phyloP scores from a whole-genome alignment of 2,329 filamentous ascomycete species.

The Myotisia sp. region DNA sequence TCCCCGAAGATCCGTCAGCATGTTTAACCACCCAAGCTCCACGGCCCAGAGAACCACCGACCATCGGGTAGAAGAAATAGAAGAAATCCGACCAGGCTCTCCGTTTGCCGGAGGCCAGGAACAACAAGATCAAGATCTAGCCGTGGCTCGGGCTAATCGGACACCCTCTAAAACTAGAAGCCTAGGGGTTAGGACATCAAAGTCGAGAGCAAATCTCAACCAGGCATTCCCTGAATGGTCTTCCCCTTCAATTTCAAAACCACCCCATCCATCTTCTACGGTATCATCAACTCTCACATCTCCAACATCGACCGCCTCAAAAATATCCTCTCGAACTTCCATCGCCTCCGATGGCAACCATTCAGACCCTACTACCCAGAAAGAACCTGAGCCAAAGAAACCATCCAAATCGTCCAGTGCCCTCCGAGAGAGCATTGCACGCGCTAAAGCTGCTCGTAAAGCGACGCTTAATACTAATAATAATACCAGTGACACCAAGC shows the following conservation, averaged over 20 bases:
- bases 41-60: no score
- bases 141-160: no score
- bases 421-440: constrained; percentile 79
- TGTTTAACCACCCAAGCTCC: not conserved
- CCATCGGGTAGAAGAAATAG: no score
- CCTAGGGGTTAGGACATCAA: constrained; percentile 14
- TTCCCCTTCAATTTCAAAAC: constrained; percentile 28
- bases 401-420: constrained; percentile 59
- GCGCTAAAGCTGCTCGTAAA: constrained; percentile 69
- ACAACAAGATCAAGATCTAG: constrained; percentile 1
- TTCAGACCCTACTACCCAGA: constrained; percentile 15
- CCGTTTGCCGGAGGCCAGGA: not conserved
- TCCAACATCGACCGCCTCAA: constrained; percentile 20
- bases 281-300: constrained; percentile 19
- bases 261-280: constrained; percentile 22
- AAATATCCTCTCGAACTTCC: constrained; percentile 20
- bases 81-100: no score
- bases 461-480: constrained; percentile 23
- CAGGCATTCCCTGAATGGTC: no score
- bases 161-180: no score
- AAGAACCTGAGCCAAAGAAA: constrained; percentile 27
- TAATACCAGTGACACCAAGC: constrained; percentile 15
- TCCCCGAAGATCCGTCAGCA: constrained; percentile 2
- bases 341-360: constrained; percentile 19
- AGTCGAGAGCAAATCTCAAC: constrained; percentile 38